Base-by-base conservation (phyloP, 305 asterid species). In the Petunia hybrid region DNA sequence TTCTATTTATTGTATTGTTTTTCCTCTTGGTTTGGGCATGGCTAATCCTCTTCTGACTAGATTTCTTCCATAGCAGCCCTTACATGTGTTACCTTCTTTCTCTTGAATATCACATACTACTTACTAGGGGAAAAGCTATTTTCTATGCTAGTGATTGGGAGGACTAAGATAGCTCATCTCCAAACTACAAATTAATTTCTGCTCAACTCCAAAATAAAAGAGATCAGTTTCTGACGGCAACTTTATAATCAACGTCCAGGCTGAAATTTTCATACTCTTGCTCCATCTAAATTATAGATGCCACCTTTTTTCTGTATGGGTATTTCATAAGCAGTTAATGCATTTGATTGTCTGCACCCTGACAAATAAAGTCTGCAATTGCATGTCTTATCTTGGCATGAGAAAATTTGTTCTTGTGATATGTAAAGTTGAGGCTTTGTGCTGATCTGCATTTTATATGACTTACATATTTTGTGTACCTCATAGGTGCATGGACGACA, bases 401-500 rank as follows among this genome's bases (percentile, higher is more conserved):
- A 71, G 78, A 71, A 48, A 48, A 12, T 71, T 7, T 71, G 7
- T 12, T 16, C 35, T 71, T n/a, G 56, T n/a, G 56, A 68, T 42
- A 55, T 53, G n/a, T 42, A 68, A 68, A 68, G 56, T 68, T 68
- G 40, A 68, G 76, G 76, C 75, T 62, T 9, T 9, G 68, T 35
- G 79, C 66, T 82, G 31, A 78, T 16, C 31, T 83, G 74, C 51
- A 55, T 22, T 78, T 45, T 22, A 14, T 67, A 74, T 69, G n/a
- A 13, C 80, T 66, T 8, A 48, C 84, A 42, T 79, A 35, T 41
- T 88, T 42, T 66, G 80, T 87, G 56, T 53, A 60, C 79, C 77
- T 76, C 53, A 76, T 88, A 96, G 99, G 92, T 83, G 87, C 90
- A 96, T 94, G 98, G 92, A 90, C 80, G 97, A 92, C 78, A 89